Evolutionary conservation across 176 grass and related monocot species (phyloP), one percentile per base, ranked within the genome.

Genomic region (Canna indica): DNA sequence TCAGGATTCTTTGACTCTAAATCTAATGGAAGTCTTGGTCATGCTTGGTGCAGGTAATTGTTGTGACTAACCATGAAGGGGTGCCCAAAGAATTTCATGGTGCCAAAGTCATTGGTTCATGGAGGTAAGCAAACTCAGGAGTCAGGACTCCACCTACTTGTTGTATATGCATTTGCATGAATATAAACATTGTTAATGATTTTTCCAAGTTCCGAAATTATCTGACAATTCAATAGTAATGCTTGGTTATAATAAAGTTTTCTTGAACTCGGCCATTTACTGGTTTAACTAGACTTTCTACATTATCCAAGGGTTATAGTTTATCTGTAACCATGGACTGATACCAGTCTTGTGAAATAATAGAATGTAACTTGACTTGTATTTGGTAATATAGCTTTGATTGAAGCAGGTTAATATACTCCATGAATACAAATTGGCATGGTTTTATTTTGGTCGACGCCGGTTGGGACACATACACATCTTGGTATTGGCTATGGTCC

Each of bases 11-110:
- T 36, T 36, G 7, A n/a, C 7, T 2, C 20, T 4, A 35, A 20
- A 66, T 41, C 35, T 29, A 66, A 70, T 48, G 44, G 17, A 30
- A 20, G 15, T 14, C 44, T 70, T 31, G 5, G 32, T 85, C 54
- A 36, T 59, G n/a, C 59, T 56, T 39, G 35, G 24, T 52, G 68
- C 79, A 97, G 93, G 86, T 99, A 14, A 76, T 99, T 74, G 95
- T 99, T 15, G 90, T 99, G 53, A 99, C 95, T 13, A 99, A 87
- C 41, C 95, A 99, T 64, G 84, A 99, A 74, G 90, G 89, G 74
- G 94, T 83, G 18, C 94, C 94, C 52, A 77, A 93, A 52, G 90
- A 99, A 72, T 99, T 99, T 67, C 81, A 86, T 69, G 94, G 94
- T 57, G 94, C 94, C 63, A 99, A 99, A 76, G 81, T 99, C 39